Percentiles rank a stretch among this genome's conserved stretches.
phyloP scores from a whole-genome alignment of 208 protist species.

The Novymonas esmeraldas region DNA sequence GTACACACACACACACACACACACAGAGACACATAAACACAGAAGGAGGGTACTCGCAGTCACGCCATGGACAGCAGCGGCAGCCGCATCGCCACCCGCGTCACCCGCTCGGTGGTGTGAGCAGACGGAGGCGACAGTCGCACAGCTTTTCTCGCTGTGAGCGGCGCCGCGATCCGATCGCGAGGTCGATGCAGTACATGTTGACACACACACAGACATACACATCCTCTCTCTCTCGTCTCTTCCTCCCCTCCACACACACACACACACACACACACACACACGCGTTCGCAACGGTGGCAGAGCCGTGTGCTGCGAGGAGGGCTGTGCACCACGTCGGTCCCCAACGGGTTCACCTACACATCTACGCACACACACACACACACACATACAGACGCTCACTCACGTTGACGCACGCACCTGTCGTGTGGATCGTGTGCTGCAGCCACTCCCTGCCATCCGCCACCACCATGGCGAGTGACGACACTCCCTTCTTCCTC shows the following conservation, averaged over 20 bases:
- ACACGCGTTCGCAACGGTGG: not conserved
- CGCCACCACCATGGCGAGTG: conserved; percentile 14
- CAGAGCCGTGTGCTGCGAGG: not conserved
- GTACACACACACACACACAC: conserved; percentile 4
- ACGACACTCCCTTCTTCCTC: conserved; percentile 39
- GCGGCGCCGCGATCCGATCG: too few relatives aligned
- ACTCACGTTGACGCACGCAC: not conserved
- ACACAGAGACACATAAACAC: too few relatives aligned
- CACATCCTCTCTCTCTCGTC: not conserved
- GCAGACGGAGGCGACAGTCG: too few relatives aligned
- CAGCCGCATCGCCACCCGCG: too few relatives aligned
- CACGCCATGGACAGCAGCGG: too few relatives aligned
- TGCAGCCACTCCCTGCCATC: not conserved
- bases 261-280: conserved; percentile 8
- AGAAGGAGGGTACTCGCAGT: too few relatives aligned
- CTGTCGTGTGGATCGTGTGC: too few relatives aligned
- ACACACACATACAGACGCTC: not conserved
- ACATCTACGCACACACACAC: not conserved
- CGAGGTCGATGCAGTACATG: too few relatives aligned
- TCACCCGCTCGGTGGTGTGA: too few relatives aligned
- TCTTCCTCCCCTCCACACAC: not conserved
- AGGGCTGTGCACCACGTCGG: too few relatives aligned
- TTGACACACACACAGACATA: not conserved
- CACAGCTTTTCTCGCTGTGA: not conserved
- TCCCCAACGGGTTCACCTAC: too few relatives aligned